Conservation (phyloP, 805 yeast genomes). For the Wickerhamomyces tratensis region DNA sequence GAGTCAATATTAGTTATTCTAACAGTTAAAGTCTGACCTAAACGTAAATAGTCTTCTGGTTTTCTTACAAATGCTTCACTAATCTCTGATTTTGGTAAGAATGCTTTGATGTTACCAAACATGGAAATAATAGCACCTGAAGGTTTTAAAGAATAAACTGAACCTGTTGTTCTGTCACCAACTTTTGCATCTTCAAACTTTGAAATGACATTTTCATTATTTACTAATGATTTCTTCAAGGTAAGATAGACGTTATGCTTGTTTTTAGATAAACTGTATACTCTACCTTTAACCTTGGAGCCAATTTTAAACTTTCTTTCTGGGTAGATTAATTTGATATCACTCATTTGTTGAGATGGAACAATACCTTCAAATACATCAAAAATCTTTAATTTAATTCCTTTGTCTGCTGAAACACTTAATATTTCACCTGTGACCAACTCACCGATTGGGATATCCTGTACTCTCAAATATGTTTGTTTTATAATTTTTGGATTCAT, state of each 20-base stretch:
- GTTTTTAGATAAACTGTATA: conserved; percentile 37
- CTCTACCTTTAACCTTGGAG: conserved; percentile 66
- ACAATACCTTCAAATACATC: conserved; percentile 68
- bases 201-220: conserved; percentile 27
- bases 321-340: conserved; percentile 75
- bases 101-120: conserved; percentile 71
- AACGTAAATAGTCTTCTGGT: conserved; percentile 67
- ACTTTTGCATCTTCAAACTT: conserved; percentile 45
- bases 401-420: conserved; percentile 44
- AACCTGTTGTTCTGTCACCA: conserved; percentile 53
- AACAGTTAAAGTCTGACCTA: conserved; percentile 79
- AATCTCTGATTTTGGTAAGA: conserved; percentile 79
- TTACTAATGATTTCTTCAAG: conserved; percentile 75
- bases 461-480: conserved; percentile 54
- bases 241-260: conserved; percentile 52
- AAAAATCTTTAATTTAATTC: conserved; percentile 58
- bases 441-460: conserved; percentile 74
- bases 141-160: conserved; percentile 61
- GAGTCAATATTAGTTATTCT: conserved; percentile 50
- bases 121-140: conserved; percentile 80
- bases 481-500: conserved; percentile 56
- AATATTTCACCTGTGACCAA: conserved; percentile 45
- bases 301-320: conserved; percentile 90
- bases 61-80: conserved; percentile 77
- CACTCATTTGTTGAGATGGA: conserved; percentile 70